These are phyloP conservation scores for Haematococcus lacustris DNA, from an alignment of 139 green algal genomes.

Conservation along the genomic window DNA sequence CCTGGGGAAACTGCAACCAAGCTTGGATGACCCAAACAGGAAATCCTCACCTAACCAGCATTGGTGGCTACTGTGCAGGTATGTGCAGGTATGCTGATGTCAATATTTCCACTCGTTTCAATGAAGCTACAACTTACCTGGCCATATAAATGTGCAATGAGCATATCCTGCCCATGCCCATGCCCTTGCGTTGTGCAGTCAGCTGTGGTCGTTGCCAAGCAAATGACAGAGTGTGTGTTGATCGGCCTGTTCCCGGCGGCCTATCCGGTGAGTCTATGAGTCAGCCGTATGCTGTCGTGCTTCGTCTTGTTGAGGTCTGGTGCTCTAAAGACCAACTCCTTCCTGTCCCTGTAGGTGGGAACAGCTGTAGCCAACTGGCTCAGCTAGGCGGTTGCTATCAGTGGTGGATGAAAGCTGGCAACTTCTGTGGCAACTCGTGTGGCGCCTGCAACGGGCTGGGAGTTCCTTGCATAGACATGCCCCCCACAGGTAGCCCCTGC, in stretches of 20 bases:
- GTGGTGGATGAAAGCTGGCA: constrained; percentile 3
- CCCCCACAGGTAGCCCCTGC: too few species aligned
- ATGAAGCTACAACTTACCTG: background rate
- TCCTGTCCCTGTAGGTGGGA: background rate
- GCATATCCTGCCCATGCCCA: constrained; percentile 14
- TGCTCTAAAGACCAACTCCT: too few species aligned
- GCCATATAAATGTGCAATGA: constrained; percentile 16
- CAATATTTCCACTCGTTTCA: background rate
- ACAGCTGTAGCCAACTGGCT: background rate
- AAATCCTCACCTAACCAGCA: background rate
- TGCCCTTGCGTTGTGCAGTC: constrained; percentile 21
- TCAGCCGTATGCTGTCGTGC: too few species aligned
- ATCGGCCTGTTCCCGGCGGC: constrained; percentile 1
- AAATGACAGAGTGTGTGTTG: background rate
- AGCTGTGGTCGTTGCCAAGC: constrained; percentile 21
- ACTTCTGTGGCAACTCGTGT: constrained; percentile 1
- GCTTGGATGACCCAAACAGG: constrained; percentile 7
- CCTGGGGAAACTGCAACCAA: constrained; percentile 14
- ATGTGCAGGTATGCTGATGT: background rate
- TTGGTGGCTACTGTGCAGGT: background rate
- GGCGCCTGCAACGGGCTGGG: background rate
- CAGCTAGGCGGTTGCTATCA: background rate
- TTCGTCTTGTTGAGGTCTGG: too few species aligned
- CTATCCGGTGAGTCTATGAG: constrained; percentile 4
- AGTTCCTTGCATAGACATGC: constrained; percentile 21